Percentiles rank a stretch among this genome's conserved stretches.
Evolutionary conservation across 345 rosid species (phyloP).

Genomic region (Camelina laxa): DNA sequence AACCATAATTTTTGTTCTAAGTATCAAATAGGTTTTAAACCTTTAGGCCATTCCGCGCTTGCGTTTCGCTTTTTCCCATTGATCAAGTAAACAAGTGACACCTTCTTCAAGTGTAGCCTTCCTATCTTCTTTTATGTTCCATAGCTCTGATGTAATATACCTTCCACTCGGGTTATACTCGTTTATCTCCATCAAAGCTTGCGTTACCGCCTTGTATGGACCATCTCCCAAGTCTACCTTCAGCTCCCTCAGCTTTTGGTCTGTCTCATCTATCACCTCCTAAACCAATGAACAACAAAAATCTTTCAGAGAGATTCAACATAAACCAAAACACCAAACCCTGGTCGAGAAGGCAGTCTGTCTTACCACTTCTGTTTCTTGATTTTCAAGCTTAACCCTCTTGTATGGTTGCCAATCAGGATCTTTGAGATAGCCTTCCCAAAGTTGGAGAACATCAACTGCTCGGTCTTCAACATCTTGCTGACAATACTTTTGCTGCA

Average conservation of each 20-base stretch:
- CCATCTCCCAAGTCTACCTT: slow-evolving; percentile 63
- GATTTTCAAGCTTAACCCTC: slow-evolving; percentile 47
- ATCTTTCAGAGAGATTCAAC: slow-evolving; percentile 4
- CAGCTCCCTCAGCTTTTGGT: slow-evolving; percentile 65
- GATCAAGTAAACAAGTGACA: slow-evolving; percentile 53
- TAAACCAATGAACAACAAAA: neutral
- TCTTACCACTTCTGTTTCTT: slow-evolving; percentile 62
- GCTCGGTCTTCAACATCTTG: slow-evolving; percentile 84
- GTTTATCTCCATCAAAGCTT: slow-evolving; percentile 71
- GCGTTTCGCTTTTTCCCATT: slow-evolving; percentile 53
- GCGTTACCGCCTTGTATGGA: slow-evolving; percentile 61
- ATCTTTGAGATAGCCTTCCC: slow-evolving; percentile 90
- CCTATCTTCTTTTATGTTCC: slow-evolving; percentile 69
- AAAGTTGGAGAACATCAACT: slow-evolving; percentile 73
- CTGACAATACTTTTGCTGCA: slow-evolving; percentile 70
- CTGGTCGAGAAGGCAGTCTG: slow-evolving; percentile 11
- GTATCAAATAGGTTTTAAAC: neutral
- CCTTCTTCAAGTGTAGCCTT: slow-evolving; percentile 81
- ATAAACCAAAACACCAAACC: neutral
- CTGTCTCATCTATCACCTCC: slow-evolving; percentile 64
- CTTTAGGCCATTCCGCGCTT: slow-evolving; percentile 38
- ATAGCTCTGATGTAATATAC: slow-evolving; percentile 70
- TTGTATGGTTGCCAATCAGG: slow-evolving; percentile 92
- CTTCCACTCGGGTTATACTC: slow-evolving; percentile 97
- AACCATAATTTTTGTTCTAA: neutral